Base-by-base conservation (phyloP, 805 yeast species). In the Debaryomyces maramus region DNA sequence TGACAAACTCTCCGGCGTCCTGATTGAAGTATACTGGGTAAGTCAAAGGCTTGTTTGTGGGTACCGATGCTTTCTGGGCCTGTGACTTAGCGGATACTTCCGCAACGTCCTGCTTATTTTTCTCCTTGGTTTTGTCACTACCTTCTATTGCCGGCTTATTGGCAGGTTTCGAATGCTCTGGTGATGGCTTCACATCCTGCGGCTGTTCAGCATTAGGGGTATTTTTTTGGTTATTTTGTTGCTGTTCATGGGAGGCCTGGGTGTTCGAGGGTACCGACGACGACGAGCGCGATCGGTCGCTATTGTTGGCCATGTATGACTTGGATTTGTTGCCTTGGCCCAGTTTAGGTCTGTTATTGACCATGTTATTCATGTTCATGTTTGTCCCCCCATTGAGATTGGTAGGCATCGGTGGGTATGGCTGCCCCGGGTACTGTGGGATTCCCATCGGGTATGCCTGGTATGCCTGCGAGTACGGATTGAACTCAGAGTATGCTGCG, bases 21-120 rank as follows among this genome's bases (percentile, higher is more conserved):
- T 19, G 22, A 28, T 48, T 48, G 33, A 48, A 39, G 32, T 32
- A 48, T 21, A 48, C 32, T 16, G 52, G 52, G 21, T 27, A 48
- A 21, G 27, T 10, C 23, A 39, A 15, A 22, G 26, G 21, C 3
- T 24, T 15, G 19, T 43, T 39, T 13, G 32, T 3, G 15, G 18
- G 13, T 13, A 13, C 16, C 8, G 20, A 8, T 29, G 18, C 8
- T 20, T 23, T 11, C 18, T 21, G 24, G 7, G 24, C 17, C 5
- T 23, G 23, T n/a, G 26, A 24, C 16, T 9, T 14, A 11, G 18
- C 27, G 22, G 15, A 36, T 18, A n/a, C 8, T 11, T 15, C 31
- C 3, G n/a, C 30, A 10, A 23, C 18, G 22, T 35, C 23, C 6
- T 37, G 21, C 13, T 18, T 26, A 7, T 30, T 22, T 17, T 24